Percentiles rank a stretch among this genome's conserved stretches.
phyloP scores from a whole-genome alignment of 441 rosid genomes.

The Sinapis alba region DNA sequence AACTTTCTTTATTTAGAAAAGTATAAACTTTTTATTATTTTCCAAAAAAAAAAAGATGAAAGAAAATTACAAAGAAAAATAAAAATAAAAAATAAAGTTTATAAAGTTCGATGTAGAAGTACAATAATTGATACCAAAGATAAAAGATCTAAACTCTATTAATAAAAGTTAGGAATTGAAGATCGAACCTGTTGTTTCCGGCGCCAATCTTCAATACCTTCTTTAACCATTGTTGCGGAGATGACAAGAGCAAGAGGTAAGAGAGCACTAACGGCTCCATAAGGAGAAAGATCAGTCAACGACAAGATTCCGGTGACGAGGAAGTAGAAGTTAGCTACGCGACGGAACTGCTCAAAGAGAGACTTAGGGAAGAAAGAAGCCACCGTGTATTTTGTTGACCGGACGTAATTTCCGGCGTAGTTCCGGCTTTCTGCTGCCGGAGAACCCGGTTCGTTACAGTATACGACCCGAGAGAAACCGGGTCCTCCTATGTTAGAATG shows the following conservation, averaged over 20 bases:
- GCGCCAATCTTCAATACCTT: constrained; percentile 73
- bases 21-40: too few relatives aligned
- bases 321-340: constrained; percentile 71
- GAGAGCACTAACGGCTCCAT: constrained; percentile 50
- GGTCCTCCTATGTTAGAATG: constrained; percentile 65
- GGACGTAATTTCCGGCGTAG: constrained; percentile 55
- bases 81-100: too few relatives aligned
- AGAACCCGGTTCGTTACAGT: constrained; percentile 58
- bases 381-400: constrained; percentile 58
- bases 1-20: too few relatives aligned
- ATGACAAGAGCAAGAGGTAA: constrained; percentile 57
- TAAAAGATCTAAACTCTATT: constrained; percentile 9
- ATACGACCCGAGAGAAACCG: constrained; percentile 64
- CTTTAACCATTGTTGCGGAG: constrained; percentile 66
- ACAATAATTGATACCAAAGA: not conserved
- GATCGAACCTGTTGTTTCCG: constrained; percentile 63
- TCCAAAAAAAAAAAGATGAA: too few relatives aligned
- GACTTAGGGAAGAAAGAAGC: constrained; percentile 71
- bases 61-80: too few relatives aligned
- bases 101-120: not conserved
- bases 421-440: constrained; percentile 49
- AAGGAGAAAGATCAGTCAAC: constrained; percentile 56
- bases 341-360: constrained; percentile 68
- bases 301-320: constrained; percentile 58
- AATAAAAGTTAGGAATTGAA: not conserved